Conservation (phyloP, 164 flowering plant genomes). For the Chimonanthus salicifolius region DNA sequence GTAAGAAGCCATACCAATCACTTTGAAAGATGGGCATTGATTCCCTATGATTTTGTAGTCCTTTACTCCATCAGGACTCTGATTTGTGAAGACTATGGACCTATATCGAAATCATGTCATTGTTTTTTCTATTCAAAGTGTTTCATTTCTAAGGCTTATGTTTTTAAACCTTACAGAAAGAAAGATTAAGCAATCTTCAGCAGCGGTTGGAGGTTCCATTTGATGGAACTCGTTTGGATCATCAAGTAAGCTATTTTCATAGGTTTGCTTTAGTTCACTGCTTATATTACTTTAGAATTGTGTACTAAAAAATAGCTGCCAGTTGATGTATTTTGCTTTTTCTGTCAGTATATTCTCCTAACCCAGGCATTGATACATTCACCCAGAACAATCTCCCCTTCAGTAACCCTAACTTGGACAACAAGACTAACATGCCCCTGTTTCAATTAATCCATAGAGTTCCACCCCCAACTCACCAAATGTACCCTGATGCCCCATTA, state of each 20-base stretch:
- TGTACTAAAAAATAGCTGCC: not conserved
- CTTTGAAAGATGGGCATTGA: not conserved
- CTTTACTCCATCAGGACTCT: not conserved
- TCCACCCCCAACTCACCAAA: too few species aligned
- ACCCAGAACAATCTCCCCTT: too few species aligned
- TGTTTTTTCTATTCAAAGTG: not conserved
- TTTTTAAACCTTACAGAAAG: constrained; percentile 45
- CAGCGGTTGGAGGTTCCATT: constrained; percentile 78
- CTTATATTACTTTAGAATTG: not conserved
- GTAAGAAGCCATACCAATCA: too few species aligned
- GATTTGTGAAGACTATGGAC: not conserved
- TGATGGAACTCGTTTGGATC: constrained; percentile 69
- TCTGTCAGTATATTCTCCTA: too few species aligned
- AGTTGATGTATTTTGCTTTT: not conserved
- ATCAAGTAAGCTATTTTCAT: constrained; percentile 54
- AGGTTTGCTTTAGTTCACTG: not conserved
- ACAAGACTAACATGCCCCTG: too few species aligned
- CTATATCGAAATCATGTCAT: not conserved
- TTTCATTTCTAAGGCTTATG: not conserved
- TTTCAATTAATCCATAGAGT: too few species aligned
- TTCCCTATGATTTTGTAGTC: not conserved
- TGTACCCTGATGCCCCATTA: too few species aligned
- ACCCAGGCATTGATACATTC: too few species aligned
- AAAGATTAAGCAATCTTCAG: constrained; percentile 55
- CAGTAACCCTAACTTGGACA: too few species aligned